phyloP scores from a whole-genome alignment of 805 yeast species.

The Candida xiaguanensis region DNA sequence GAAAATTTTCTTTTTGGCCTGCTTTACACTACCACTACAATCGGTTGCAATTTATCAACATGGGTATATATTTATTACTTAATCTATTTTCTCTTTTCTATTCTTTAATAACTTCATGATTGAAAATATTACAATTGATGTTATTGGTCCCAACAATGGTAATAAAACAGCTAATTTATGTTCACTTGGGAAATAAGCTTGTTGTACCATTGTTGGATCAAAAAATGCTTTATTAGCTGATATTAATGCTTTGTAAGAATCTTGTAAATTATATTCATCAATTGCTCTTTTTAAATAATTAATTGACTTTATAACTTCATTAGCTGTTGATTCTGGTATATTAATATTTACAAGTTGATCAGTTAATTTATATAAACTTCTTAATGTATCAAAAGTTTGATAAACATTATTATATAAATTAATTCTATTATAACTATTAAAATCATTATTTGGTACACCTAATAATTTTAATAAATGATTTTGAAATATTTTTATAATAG shows the following conservation, averaged over 20 bases:
- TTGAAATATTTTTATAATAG: constrained; percentile 64
- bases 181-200: constrained; percentile 91
- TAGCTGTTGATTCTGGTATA: constrained; percentile 68
- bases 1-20: background rate
- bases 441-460: constrained; percentile 63
- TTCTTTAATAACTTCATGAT: constrained; percentile 45
- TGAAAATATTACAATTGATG: constrained; percentile 58
- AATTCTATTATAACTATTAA: constrained; percentile 63
- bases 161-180: constrained; percentile 92
- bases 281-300: constrained; percentile 33
- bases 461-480: constrained; percentile 70
- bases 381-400: constrained; percentile 63
- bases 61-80: no score
- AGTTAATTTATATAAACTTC: constrained; percentile 68
- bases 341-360: constrained; percentile 73
- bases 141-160: constrained; percentile 85
- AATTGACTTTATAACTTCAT: constrained; percentile 54
- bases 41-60: no score
- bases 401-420: constrained; percentile 56
- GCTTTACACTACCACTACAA: no score
- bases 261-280: constrained; percentile 29
- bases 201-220: constrained; percentile 93
- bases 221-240: constrained; percentile 79
- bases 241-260: constrained; percentile 52
- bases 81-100: constrained; percentile 17